Conservation (phyloP, 345 rosid genomes). For the Erucastrum elatum region DNA sequence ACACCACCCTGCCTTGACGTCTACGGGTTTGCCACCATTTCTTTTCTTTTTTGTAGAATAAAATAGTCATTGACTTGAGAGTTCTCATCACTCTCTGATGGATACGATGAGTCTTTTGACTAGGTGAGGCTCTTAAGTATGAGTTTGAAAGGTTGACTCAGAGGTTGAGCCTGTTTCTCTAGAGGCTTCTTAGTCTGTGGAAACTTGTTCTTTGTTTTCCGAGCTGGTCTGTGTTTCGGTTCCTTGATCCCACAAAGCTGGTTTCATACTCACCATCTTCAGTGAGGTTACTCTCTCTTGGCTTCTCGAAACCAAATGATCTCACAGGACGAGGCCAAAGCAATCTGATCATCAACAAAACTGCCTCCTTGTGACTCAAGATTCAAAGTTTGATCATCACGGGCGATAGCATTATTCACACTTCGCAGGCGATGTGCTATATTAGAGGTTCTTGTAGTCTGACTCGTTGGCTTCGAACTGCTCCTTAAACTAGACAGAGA, state of each 20-base stretch:
- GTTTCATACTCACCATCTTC: slow-evolving; percentile 29
- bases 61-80: too few species aligned
- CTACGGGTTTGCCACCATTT: too few species aligned
- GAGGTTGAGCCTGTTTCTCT: too few species aligned
- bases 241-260: slow-evolving; percentile 32
- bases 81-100: too few species aligned
- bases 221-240: background rate
- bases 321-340: slow-evolving; percentile 14
- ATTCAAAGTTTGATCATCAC: background rate
- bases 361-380: background rate
- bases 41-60: too few species aligned
- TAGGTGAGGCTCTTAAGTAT: too few species aligned
- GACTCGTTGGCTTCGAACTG: background rate
- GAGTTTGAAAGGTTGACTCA: too few species aligned
- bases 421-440: background rate
- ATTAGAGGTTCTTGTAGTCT: background rate
- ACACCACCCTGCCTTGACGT: too few species aligned
- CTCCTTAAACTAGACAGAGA: slow-evolving; percentile 15
- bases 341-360: slow-evolving; percentile 14
- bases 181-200: too few species aligned
- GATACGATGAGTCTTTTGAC: too few species aligned
- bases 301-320: slow-evolving; percentile 26
- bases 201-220: slow-evolving; percentile 29
- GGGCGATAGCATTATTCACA: background rate
- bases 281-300: slow-evolving; percentile 15